A percentile compares a stretch with the other conserved stretches of the same genome.
Evolutionary conservation across 768 basidiomycete species (phyloP).

Genomic region (Lactarius akahatsu): DNA sequence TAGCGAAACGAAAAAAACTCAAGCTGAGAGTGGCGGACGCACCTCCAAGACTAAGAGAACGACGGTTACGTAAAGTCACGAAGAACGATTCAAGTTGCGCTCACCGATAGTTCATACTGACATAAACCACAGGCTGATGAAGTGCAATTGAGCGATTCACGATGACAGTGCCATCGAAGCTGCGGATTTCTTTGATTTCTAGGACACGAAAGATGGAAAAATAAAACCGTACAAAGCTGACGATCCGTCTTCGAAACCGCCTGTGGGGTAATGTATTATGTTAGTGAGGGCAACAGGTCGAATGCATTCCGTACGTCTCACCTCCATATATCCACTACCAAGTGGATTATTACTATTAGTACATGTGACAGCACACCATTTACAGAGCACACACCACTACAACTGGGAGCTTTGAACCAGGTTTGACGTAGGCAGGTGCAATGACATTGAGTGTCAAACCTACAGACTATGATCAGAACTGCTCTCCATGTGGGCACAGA

Average conservation of each 20-base stretch:
- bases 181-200: background rate
- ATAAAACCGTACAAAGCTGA: background rate
- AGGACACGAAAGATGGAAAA: too few species aligned
- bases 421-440: conserved; percentile 17
- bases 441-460: conserved; percentile 32
- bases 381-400: conserved; percentile 29
- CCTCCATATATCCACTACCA: conserved; percentile 32
- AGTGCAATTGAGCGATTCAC: conserved; percentile 32
- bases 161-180: conserved; percentile 16
- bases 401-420: conserved; percentile 29
- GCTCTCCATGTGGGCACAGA: background rate
- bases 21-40: background rate
- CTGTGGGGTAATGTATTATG: background rate
- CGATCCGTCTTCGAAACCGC: background rate
- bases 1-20: background rate
- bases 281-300: background rate
- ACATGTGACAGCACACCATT: background rate
- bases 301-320: background rate
- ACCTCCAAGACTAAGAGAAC: conserved; percentile 13
- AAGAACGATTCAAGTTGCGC: background rate
- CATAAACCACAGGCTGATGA: conserved; percentile 31
- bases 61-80: background rate
- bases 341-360: background rate
- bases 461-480: background rate
- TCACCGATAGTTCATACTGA: conserved; percentile 33